Conservation (phyloP, 192 early-diverging fungal species). For the Piromyces finnis region DNA sequence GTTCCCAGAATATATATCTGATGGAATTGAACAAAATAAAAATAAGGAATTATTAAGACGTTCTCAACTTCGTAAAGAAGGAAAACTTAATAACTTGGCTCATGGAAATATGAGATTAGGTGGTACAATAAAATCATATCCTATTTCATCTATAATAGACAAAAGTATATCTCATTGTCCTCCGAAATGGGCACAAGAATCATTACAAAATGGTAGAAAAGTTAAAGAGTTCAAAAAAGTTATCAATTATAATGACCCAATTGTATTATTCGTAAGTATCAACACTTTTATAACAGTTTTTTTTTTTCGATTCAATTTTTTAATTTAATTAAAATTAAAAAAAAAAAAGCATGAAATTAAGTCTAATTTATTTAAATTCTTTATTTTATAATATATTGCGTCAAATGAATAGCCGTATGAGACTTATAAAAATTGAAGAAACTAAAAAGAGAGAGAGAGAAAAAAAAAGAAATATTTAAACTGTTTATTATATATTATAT, state of each 20-base stretch:
- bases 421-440: neutral
- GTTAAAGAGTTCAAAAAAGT: neutral
- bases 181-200: neutral
- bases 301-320: too few species aligned
- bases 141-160: neutral
- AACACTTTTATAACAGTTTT: too few species aligned
- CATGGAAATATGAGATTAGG: neutral
- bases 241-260: neutral
- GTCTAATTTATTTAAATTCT: too few species aligned
- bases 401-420: neutral
- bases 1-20: neutral
- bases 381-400: too few species aligned
- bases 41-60: neutral
- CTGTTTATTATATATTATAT: too few species aligned
- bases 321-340: too few species aligned
- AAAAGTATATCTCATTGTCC: neutral
- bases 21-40: neutral
- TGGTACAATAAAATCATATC: neutral
- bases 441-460: too few species aligned
- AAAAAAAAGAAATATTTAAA: too few species aligned
- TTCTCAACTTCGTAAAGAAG: neutral
- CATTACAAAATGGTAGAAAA: neutral
- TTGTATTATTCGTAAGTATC: neutral
- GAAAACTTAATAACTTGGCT: neutral
- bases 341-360: too few species aligned